These are phyloP conservation scores for Sarocladium kiliense DNA, from an alignment of 2,329 filamentous ascomycete species.

Conservation along the genomic window DNA sequence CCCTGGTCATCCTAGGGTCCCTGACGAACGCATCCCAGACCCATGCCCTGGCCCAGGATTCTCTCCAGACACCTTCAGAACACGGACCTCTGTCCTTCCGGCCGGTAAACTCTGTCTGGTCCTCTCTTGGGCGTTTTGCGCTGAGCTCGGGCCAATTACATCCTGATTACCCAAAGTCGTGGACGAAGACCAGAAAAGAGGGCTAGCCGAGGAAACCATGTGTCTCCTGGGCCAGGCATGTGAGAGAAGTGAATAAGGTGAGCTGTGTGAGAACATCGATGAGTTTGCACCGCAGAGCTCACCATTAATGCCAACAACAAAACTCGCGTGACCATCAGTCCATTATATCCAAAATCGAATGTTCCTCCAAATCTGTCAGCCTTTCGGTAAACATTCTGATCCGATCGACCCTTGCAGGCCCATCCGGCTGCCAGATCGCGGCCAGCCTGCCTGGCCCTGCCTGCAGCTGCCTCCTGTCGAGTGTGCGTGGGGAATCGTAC, in stretches of 20 bases:
- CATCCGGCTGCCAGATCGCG: conserved; percentile 7
- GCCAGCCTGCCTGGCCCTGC: neutral
- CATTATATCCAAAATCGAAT: conserved; percentile 1
- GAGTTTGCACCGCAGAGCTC: neutral
- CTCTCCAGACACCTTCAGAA: conserved; percentile 1
- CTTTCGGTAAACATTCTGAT: conserved; percentile 22
- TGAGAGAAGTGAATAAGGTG: neutral
- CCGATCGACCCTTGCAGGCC: conserved; percentile 5
- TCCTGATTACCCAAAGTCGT: neutral
- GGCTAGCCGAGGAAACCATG: neutral
- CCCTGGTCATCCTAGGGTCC: neutral
- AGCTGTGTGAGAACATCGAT: neutral
- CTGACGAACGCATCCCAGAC: conserved; percentile 1
- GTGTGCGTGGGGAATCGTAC: conserved; percentile 12
- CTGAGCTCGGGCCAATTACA: neutral
- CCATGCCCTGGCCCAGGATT: neutral
- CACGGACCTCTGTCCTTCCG: conserved; percentile 2
- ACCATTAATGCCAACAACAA: neutral
- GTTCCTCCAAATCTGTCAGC: conserved; percentile 10
- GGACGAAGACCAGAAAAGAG: neutral
- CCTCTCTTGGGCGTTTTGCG: neutral
- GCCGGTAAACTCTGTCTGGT: neutral
- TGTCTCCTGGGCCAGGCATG: neutral
- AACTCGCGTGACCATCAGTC: conserved; percentile 4
- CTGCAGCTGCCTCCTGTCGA: conserved; percentile 8